Base-by-base conservation (phyloP, 805 yeast genomes). In the Zygosaccharomyces lentus region DNA sequence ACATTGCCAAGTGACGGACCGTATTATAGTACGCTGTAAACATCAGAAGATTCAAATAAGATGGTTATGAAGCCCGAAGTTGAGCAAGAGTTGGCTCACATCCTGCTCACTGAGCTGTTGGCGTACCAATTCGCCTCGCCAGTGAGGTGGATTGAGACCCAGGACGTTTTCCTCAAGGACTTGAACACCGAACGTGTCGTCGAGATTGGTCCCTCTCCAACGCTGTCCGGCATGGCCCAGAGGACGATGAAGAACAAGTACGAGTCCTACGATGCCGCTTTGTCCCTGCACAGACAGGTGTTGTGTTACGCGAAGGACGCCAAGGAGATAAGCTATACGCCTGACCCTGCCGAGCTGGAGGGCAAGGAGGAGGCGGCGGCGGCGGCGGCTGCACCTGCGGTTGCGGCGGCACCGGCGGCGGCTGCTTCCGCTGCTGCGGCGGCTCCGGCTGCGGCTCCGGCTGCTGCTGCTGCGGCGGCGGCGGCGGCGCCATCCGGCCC, bases 101-200 rank as follows among this genome's bases (percentile, higher is more conserved):
- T 87, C 56, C 76, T 93, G 55, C 77, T 93, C 66, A 89, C 97
- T 23, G 99, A 93, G 77, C 81, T 93, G 59, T 78, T 93, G 72
- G 98, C 99, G 45, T 93, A 90, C 73, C 99, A 93, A 72, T 93
- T 93, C 64, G 99, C 99, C 41, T 90, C 97, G 52, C 99, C 99
- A 39, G 99, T 93, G 55, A 83, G 98, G 78, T 93, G 99, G 98
- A 93, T 95, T 68, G 99, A 95, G 69, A 93, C 99, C 52, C 99
- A 93, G 72, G 99, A 93, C 74, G 98, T 93, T 48, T 86, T 93
- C 66, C 79, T 93, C 67, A 86, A 87, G 68, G 93, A 89, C 59
- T 84, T 81, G 79, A 89, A 91, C 71, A 85, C 97, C 51, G 99
- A 95, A 73, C 81, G 99, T 65, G 91, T 93, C 51, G 96, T 93